Base-by-base conservation (phyloP, 805 yeast species). In the Pichia californica region DNA sequence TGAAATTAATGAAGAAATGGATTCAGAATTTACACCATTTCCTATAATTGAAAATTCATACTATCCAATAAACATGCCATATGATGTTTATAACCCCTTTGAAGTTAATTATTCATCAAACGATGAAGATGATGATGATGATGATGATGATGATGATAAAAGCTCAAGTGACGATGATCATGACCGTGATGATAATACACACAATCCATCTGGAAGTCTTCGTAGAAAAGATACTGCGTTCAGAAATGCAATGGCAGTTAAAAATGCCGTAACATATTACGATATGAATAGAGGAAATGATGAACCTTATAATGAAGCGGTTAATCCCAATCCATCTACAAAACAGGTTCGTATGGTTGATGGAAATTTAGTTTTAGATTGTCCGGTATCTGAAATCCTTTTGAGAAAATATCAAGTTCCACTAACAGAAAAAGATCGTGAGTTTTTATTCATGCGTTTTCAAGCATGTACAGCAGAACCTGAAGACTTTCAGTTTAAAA, bases 391-490 rank as follows among this genome's bases (percentile, higher is more conserved):
- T n/a, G 74, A 77, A 26, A 73, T 77, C 38, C 69, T 88, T 40
- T 64, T 83, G 34, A 63, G 47, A 38, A 77, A 76, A 53, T 81
- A 74, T 54, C 61, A 68, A 38, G 60, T 49, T 64, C 76, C 43
- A 58, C 68, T 55, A 65, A 71, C 57, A 57, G 75, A 47, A 52
- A 69, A 54, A 33, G 66, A 52, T 60, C 65, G 70, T 59, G 89
- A 91, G 68, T 83, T 83, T 71, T 72, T 79, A 28, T 87, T 82
- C 55, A 82, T 91, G 91, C 75, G 98, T 61, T 91, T 89, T 63
- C 87, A 93, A 45, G 97, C 96, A 0, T 88, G 86, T 18, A 91
- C 98, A 1, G 83, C 95, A 61, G 94, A 91, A 50, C 98, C 98
- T 0, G 70, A 77, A 10, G 77, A 81, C 43, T 86, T 85, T 57